A percentile compares a stretch with the other conserved stretches of the same genome.
phyloP scores from a whole-genome alignment of 78 protist genomes.

The Planoprotostelium fungivorum region DNA sequence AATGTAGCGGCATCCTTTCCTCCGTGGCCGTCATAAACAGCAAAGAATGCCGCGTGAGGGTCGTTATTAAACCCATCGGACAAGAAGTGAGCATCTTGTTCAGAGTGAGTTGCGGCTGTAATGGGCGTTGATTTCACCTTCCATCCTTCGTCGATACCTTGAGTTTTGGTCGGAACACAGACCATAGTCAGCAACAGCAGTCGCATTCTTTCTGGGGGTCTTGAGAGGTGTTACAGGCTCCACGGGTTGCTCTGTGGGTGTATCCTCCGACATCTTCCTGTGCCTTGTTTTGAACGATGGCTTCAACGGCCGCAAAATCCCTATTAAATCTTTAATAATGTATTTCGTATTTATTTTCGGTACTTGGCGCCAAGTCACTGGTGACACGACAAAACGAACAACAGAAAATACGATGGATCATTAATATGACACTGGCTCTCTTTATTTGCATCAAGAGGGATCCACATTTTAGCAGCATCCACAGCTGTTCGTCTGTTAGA shows the following conservation, averaged over 20 bases:
- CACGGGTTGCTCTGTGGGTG: background rate
- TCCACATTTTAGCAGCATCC: too few relatives aligned
- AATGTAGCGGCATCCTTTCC: conserved; percentile 61
- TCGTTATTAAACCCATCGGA: conserved; percentile 42
- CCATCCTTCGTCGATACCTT: background rate
- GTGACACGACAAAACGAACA: too few relatives aligned
- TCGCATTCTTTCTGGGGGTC: background rate
- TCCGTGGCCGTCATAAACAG: conserved; percentile 69
- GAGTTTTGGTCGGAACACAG: background rate
- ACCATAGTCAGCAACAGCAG: background rate
- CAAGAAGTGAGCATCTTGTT: conserved; percentile 39
- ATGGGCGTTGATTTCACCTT: background rate
- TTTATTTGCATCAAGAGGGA: too few relatives aligned
- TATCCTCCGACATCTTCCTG: too few relatives aligned
- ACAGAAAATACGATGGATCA: too few relatives aligned
- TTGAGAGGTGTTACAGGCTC: background rate
- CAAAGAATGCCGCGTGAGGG: conserved; percentile 34
- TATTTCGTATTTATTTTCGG: too few relatives aligned
- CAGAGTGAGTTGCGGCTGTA: background rate
- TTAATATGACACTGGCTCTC: too few relatives aligned
- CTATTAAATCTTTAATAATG: too few relatives aligned
- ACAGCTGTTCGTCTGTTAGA: too few relatives aligned
- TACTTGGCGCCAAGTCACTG: too few relatives aligned
- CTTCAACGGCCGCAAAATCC: too few relatives aligned
- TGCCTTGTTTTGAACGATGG: too few relatives aligned